Base-by-base conservation (phyloP, 768 basidiomycete species). In the Russula emetica region DNA sequence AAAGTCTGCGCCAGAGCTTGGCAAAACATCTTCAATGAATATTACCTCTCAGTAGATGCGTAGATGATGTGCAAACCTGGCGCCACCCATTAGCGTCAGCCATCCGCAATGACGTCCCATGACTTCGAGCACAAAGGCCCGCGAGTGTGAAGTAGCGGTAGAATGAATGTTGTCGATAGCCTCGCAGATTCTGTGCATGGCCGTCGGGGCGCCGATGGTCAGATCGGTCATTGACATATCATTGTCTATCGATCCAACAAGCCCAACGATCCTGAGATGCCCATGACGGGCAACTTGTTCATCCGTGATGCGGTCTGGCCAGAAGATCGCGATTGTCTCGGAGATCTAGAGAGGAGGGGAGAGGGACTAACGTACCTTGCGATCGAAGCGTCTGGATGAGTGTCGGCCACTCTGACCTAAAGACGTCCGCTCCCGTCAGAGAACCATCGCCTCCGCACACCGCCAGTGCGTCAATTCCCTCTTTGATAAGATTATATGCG, bases 41-140 rank as follows among this genome's bases (percentile, higher is more conserved):
- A 18, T 18, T 28, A 38, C 26, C 16, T 16, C 54, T 16, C 28
- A 34, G 49, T 57, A 10, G 2, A 26, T 13, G 34, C 26, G 30
- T 26, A 24, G 40, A 32, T 38, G 51, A 8, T 38, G 7, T 5
- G 77, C 84, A 63, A 70, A 90, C 87, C 90, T 91, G 55, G 98
- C 88, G 66, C 90, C 94, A 13, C 94, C 97, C 71, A 94, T 81
- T 26, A 98, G 79, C 2, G 97, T 94, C 20, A 98, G 80, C 97
- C 97, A 99, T n/a, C 97, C 97, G 75, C 97, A 98, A 73, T 98
- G 92, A 61, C 96, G 80, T n/a, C 97, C 97, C 97, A 98, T 99
- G 58, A 98, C 97, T 75, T 98, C 97, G 45, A 99, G 81, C 47
- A 99, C 95, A 74, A 99, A 99, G 0, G 97, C 97, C 62, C 97